Base-by-base conservation (phyloP, 805 yeast genomes). In the Metschnikowia arizonensis region DNA sequence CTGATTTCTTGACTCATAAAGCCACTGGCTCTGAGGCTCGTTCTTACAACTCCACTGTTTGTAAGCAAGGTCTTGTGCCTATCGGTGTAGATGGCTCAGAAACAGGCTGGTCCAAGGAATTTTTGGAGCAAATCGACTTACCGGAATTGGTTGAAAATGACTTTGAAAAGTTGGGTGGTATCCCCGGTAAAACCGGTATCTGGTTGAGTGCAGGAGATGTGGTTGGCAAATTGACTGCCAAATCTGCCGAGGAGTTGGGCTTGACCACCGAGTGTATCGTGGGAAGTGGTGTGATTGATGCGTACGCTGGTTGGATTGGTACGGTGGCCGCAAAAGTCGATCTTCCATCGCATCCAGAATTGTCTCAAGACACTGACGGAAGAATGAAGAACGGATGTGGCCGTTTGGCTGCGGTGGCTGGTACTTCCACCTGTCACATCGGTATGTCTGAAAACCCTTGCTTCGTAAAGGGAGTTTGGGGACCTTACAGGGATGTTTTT, bases 271-370 rank as follows among this genome's bases (percentile, higher is more conserved):
- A 75, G 42, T 85, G 95, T 66, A 79, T 81, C 26, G 98, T 93
- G 33, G 97, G 96, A 6, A 83, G 95, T 1, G 97, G 97, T 60
- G 96, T 93, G 31, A 93, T 93, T 61, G 99, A 93, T 63, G 97
- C 98, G 5, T 93, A 93, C 61, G 95, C 98, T 3, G 99, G 99
- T 36, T 93, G 98, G 97, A 80, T 93, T 45, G 99, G 99, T 46
- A 93, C 98, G 1, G 96, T 91, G 48, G 99, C 97, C 23, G 96
- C 95, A 1, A 81, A 82, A 54, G 82, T 88, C 4, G 87, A 84
- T 51, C 73, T 82, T 44, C 78, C 79, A 0, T 66, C 68, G n/a
- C 66, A 75, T 50, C 71, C 69, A 3, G 75, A 77, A 47, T 73
- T 73, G 49, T 54, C 62, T n/a, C 83, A 79, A 48, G 63, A 71